Evolutionary conservation across 768 basidiomycete species (phyloP), one percentile per base, ranked within the genome.

Genomic region (Lentinula guzmanii): DNA sequence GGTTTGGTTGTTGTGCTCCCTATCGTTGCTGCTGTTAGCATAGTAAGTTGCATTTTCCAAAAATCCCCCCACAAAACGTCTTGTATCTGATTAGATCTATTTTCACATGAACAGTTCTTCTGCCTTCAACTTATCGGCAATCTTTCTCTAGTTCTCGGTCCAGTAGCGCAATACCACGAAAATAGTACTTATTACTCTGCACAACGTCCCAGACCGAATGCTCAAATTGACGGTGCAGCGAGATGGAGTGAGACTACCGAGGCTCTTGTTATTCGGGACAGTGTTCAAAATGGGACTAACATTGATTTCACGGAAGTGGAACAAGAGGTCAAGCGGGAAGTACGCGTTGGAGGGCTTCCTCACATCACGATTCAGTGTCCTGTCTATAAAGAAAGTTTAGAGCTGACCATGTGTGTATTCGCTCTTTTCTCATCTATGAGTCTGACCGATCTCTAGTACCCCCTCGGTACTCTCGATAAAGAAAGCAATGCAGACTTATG

Each of bases 401-500:
- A 85, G 41, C 74, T 86, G 66, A 88, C 86, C 0, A 92, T 92
- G 87, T 90, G 63, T 10, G 46, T 48, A 48, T 48, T 18, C 43
- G 21, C n/a, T 5, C n/a, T 24, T 6, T n/a, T 6, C 45, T n/a
- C 21, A 18, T 11, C 7, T 18, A 6, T 48, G 3, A n/a, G 21
- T 9, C 51, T 52, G 34, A 52, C 10, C 16, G 5, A 3, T 34
- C 31, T 69, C 75, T 53, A 88, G 87, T 59, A 75, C 81, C 0
- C 90, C 89, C 3, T 90, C 89, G 9, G 84, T 94, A 5, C 86
- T 87, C 65, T 88, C 86, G 0, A 79, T 92, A 63, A 91, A 92
- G 74, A 87, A 87, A 69, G 91, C 90, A 0, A 91, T 92, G 85
- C 87, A 90, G 70, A 91, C 89, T 37, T 92, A 93, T 70, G 90